phyloP scores from a whole-genome alignment of 495 filamentous ascomycete species.

The Copromyces sp. region DNA sequence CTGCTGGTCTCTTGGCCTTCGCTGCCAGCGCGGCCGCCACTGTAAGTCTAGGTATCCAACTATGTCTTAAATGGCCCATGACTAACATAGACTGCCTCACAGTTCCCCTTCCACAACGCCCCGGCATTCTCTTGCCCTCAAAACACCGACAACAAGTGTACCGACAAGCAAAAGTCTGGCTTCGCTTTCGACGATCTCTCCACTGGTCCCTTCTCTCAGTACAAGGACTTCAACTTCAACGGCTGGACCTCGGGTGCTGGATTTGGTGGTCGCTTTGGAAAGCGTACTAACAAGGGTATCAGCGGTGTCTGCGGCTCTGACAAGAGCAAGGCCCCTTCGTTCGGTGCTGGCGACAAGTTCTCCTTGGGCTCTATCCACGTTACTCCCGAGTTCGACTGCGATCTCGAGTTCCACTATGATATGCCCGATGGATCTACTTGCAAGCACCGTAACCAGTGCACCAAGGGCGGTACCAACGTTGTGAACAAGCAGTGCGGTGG shows the following conservation, averaged over 20 bases:
- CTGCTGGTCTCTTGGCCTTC: slow-evolving; percentile 42
- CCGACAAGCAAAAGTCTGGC: slow-evolving; percentile 50
- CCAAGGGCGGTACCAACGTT: slow-evolving; percentile 52
- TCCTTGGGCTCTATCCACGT: slow-evolving; percentile 67
- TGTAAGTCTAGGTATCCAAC: slow-evolving; percentile 22
- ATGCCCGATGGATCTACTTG: slow-evolving; percentile 74
- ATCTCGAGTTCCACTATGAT: slow-evolving; percentile 72
- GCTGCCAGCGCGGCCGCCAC: slow-evolving; percentile 50
- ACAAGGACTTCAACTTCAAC: slow-evolving; percentile 60
- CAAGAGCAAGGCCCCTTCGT: slow-evolving; percentile 42
- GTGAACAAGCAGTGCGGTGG: slow-evolving; percentile 86
- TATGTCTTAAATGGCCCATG: neutral
- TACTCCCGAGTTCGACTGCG: slow-evolving; percentile 58
- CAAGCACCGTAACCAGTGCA: slow-evolving; percentile 60
- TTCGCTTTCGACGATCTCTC: slow-evolving; percentile 60
- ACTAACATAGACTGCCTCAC: slow-evolving; percentile 11
- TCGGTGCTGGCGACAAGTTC: slow-evolving; percentile 52
- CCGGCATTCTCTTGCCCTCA: slow-evolving; percentile 54
- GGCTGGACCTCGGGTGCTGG: slow-evolving; percentile 57
- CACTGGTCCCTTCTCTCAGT: slow-evolving; percentile 53
- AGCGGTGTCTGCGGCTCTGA: slow-evolving; percentile 42
- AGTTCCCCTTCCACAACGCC: slow-evolving; percentile 46
- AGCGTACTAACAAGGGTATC: slow-evolving; percentile 51
- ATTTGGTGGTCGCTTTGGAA: slow-evolving; percentile 36
- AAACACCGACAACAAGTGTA: slow-evolving; percentile 72